Evolutionary conservation across 2,329 filamentous ascomycete species (phyloP).

Genomic region (Dactylellina sp.): DNA sequence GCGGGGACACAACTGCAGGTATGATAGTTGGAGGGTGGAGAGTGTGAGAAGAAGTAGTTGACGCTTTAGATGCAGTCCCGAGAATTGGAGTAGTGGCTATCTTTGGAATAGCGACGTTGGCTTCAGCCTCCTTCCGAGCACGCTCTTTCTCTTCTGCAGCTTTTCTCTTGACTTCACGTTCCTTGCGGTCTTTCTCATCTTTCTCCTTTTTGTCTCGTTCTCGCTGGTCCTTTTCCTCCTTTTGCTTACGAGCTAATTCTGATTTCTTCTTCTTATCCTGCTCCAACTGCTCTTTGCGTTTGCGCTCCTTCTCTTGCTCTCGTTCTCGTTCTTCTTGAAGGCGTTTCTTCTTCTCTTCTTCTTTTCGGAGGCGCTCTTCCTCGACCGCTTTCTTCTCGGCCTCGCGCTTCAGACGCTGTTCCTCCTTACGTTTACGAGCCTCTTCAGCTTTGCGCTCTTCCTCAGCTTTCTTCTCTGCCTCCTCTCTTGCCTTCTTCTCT

Average conservation of each 20-base stretch:
- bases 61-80: conserved; percentile 63
- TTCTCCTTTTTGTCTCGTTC: conserved; percentile 70
- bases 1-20: conserved; percentile 73
- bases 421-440: conserved; percentile 82
- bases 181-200: conserved; percentile 73
- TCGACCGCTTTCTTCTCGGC: conserved; percentile 90
- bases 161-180: conserved; percentile 67
- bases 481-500: conserved; percentile 88
- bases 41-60: conserved; percentile 68
- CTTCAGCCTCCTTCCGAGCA: conserved; percentile 72
- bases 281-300: conserved; percentile 81
- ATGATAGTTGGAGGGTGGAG: conserved; percentile 67
- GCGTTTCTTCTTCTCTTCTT: conserved; percentile 83
- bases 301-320: conserved; percentile 86
- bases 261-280: conserved; percentile 86
- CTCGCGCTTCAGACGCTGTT: conserved; percentile 91
- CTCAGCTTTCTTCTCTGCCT: conserved; percentile 78
- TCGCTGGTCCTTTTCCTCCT: conserved; percentile 77
- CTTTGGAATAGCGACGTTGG: conserved; percentile 62
- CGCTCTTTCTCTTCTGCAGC: conserved; percentile 66
- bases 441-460: conserved; percentile 85
- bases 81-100: conserved; percentile 72
- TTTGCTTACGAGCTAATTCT: conserved; percentile 82
- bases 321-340: conserved; percentile 86
- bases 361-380: conserved; percentile 84